These are phyloP conservation scores for Evernia prunastri DNA, from an alignment of 495 filamentous ascomycete species.

Conservation along the genomic window DNA sequence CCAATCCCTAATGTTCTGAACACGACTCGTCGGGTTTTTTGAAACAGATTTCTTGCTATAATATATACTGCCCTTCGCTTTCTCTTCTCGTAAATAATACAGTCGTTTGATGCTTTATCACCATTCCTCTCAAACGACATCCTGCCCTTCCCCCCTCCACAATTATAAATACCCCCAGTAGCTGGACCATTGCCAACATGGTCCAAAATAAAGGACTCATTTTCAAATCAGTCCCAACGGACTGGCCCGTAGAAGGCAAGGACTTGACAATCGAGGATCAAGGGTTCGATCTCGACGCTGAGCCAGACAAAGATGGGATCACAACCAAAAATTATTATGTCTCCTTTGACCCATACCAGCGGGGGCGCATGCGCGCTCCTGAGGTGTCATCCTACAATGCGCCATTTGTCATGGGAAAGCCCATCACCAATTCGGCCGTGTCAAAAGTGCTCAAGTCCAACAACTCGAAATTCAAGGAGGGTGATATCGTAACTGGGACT, in stretches of 20 bases:
- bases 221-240: slow-evolving; percentile 66
- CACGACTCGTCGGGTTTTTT: too few species aligned
- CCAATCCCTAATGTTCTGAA: too few species aligned
- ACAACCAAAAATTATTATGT: slow-evolving; percentile 65
- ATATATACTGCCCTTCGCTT: background rate
- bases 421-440: slow-evolving; percentile 53
- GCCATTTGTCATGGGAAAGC: slow-evolving; percentile 48
- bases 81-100: too few species aligned
- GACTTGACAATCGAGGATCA: slow-evolving; percentile 63
- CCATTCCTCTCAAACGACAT: too few species aligned
- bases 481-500: slow-evolving; percentile 58
- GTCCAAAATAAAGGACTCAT: slow-evolving; percentile 70
- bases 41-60: too few species aligned
- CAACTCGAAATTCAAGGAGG: slow-evolving; percentile 51
- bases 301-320: slow-evolving; percentile 62
- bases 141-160: background rate
- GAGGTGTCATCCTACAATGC: slow-evolving; percentile 57
- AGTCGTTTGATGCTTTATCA: too few species aligned
- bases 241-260: slow-evolving; percentile 63
- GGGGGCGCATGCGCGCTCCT: slow-evolving; percentile 54
- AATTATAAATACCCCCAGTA: background rate
- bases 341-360: slow-evolving; percentile 86
- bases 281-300: slow-evolving; percentile 57
- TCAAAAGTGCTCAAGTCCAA: slow-evolving; percentile 62
- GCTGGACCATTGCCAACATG: slow-evolving; percentile 12